Evolutionary conservation across 179 eudicot species (phyloP).

Genomic region (Sideroxylon spinosum): DNA sequence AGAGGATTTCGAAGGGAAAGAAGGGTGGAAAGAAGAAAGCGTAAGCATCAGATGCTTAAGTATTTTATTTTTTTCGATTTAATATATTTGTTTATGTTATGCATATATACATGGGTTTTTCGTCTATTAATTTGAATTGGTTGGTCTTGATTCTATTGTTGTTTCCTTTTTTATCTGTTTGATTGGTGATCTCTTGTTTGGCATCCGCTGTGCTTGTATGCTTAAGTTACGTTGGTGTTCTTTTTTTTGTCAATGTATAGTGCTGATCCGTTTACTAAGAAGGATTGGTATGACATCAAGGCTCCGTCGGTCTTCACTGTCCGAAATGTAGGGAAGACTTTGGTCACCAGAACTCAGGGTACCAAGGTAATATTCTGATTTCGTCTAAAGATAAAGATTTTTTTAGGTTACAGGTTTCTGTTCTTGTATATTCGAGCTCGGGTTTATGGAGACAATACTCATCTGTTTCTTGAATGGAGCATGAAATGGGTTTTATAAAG

Average conservation of each 20-base stretch:
- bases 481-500: not conserved
- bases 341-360: constrained; percentile 90
- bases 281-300: constrained; percentile 95
- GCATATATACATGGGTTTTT: not conserved
- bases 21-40: constrained; percentile 36
- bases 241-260: constrained; percentile 24
- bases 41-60: constrained; percentile 13
- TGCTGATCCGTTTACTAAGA: constrained; percentile 78
- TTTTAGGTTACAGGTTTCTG: not conserved
- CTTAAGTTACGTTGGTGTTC: not conserved
- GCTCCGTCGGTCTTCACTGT: constrained; percentile 60
- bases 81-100: not conserved
- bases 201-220: not conserved
- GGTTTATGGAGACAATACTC: not conserved
- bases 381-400: not conserved
- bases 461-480: not conserved
- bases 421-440: not conserved
- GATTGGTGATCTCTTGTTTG: not conserved
- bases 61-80: not conserved
- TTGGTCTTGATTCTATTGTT: not conserved
- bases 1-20: constrained; percentile 31
- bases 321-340: constrained; percentile 77
- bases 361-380: constrained; percentile 55
- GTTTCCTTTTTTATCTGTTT: not conserved
- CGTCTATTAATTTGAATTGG: not conserved